Evolutionary conservation across 495 filamentous ascomycete genomes (phyloP).

Genomic region (Venustampulla echinocandica): DNA sequence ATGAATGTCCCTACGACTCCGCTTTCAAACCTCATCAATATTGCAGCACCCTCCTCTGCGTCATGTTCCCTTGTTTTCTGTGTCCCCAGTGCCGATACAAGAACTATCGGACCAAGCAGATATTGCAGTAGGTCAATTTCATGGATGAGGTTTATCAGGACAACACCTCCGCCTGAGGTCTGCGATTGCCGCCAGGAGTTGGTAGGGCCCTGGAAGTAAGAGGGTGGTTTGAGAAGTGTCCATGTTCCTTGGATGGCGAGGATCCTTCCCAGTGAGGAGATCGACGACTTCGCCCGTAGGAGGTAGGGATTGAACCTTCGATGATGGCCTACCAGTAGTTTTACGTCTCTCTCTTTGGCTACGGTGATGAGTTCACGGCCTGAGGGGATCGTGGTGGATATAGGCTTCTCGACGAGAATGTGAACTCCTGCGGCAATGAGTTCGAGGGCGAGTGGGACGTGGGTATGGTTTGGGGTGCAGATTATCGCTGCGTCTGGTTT

Average conservation of each 20-base stretch:
- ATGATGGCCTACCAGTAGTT: conserved; percentile 51
- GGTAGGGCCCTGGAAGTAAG: conserved; percentile 43
- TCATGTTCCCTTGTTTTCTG: conserved; percentile 35
- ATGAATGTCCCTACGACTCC: conserved; percentile 52
- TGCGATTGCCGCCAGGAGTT: conserved; percentile 38
- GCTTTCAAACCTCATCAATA: conserved; percentile 46
- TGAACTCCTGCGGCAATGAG: conserved; percentile 42
- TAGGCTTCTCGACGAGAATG: conserved; percentile 51
- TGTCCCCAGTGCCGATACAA: conserved; percentile 42
- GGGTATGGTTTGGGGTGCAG: conserved; percentile 52
- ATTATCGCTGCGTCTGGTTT: conserved; percentile 48
- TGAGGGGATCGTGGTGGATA: conserved; percentile 38
- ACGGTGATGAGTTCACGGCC: conserved; percentile 17
- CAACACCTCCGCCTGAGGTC: conserved; percentile 35
- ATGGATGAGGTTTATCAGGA: conserved; percentile 53
- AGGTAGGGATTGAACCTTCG: conserved; percentile 53
- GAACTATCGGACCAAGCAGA: conserved; percentile 44
- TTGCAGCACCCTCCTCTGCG: conserved; percentile 49
- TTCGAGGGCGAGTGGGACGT: conserved; percentile 42
- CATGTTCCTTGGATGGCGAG: conserved; percentile 50
- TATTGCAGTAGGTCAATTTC: conserved; percentile 52
- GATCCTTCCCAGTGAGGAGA: conserved; percentile 35
- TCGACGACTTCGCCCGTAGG: conserved; percentile 35
- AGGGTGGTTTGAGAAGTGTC: conserved; percentile 41
- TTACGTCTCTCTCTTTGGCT: conserved; percentile 24